Percentiles rank a stretch among this genome's conserved stretches.
These are phyloP conservation scores for Blastobotrys buckinghamii DNA, from an alignment of 1,139 yeast genomes.

Conservation along the genomic window DNA sequence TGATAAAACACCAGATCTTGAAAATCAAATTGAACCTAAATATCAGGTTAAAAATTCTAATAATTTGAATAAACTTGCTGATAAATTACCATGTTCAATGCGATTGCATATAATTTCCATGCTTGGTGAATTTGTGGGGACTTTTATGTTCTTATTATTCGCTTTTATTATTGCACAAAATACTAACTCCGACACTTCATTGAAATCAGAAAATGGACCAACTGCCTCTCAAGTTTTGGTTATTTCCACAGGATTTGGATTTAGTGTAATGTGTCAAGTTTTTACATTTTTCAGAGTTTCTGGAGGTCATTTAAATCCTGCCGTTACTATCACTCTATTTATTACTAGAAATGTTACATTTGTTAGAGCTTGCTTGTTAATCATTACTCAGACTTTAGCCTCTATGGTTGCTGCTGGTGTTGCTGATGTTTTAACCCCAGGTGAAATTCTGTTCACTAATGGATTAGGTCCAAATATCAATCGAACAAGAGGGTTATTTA, in stretches of 20 bases:
- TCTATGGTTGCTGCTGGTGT: conserved; percentile 95
- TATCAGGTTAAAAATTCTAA: too few relatives aligned
- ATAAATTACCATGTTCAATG: conserved; percentile 18
- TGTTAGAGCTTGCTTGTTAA: conserved; percentile 60
- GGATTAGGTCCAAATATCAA: conserved; percentile 68
- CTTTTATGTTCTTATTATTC: conserved; percentile 75
- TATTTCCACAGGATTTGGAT: conserved; percentile 86
- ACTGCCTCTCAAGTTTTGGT: conserved; percentile 53
- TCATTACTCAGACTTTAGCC: conserved; percentile 65
- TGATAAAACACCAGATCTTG: too few relatives aligned
- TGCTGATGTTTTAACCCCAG: conserved; percentile 83
- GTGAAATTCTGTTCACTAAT: conserved; percentile 66
- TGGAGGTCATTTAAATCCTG: conserved; percentile 90
- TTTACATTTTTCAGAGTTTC: conserved; percentile 73
- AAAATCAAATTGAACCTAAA: too few relatives aligned
- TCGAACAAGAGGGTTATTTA: conserved; percentile 66
- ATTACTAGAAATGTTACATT: conserved; percentile 72
- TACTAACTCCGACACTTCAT: conserved; percentile 43
- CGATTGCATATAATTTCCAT: conserved; percentile 50
- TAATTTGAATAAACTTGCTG: too few relatives aligned
- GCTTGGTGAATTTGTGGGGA: conserved; percentile 74
- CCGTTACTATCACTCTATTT: conserved; percentile 69
- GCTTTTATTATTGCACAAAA: conserved; percentile 76
- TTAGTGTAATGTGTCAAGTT: conserved; percentile 72
- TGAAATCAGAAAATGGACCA: conserved; percentile 49